Evolutionary conservation across 2,329 filamentous ascomycete species (phyloP), one percentile per base, ranked within the genome.

Genomic region (Tolypocladium paradoxum): DNA sequence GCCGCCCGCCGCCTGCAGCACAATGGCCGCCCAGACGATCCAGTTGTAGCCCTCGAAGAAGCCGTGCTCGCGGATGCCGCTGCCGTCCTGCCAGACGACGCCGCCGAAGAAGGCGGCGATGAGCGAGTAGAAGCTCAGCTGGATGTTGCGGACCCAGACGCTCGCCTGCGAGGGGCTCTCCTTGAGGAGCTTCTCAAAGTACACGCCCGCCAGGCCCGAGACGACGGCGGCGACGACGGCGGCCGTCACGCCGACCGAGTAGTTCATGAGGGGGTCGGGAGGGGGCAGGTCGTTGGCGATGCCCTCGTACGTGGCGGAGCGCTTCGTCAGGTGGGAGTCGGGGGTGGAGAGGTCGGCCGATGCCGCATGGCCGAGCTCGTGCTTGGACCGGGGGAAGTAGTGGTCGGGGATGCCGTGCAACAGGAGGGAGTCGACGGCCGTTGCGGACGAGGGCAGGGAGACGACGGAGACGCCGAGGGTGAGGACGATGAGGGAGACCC

Each of bases 41-140:
- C 82, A 87, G 66, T 95, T 96, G 71, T 97, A 99, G 3, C 93
- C 93, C 54, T 88, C 86, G 61, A 99, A 97, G 70, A 97, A 95
- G 14, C 93, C 93, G 57, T 88, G 83, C 67, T 86, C 82, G 29
- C 85, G 79, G 58, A 99, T 90, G 40, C 87, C 85, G 56, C 84
- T 82, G 29, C 92, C 93, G 60, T 99, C 93, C 58, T 90, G 88
- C 71, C 88, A 88, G 3, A 95, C 72, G 6, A 97, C 85, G 1
- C 92, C 93, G 51, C 95, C 78, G 54, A 97, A 83, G 0, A 96
- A 76, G 1, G 91, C 88, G 0, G 92, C 90, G 62, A 96, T 92
- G 1, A 97, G 76, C 1, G 91, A 96, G 73, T 96, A 99, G 65
- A 96, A 88, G 1, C 90, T 91, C 27, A 99, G 75, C 68, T 99